phyloP scores from a whole-genome alignment of 768 basidiomycete species.

The Trametes punicea region DNA sequence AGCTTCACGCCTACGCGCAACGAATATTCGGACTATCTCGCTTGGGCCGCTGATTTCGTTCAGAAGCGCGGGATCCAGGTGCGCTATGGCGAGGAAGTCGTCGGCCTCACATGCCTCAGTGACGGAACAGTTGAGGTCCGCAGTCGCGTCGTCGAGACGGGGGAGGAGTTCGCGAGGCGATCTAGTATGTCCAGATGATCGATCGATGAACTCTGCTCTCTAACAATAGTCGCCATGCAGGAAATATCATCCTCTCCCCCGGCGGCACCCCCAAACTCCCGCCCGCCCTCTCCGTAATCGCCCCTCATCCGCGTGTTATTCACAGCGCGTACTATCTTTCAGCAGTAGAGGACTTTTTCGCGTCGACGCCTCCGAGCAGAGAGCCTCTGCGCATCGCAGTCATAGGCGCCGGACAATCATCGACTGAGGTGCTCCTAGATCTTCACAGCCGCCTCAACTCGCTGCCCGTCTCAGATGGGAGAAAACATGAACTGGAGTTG shows the following conservation, averaged over 20 bases:
- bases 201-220: neutral
- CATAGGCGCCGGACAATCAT: conserved; percentile 47
- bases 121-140: conserved; percentile 38
- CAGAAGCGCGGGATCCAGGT: conserved; percentile 42
- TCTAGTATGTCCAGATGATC: conserved; percentile 35
- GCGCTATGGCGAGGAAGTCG: conserved; percentile 45
- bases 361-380: conserved; percentile 24
- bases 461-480: conserved; percentile 26
- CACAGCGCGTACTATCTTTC: conserved; percentile 45
- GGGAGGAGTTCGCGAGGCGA: conserved; percentile 32
- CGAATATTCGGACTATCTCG: conserved; percentile 53
- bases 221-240: conserved; percentile 23
- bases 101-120: conserved; percentile 34
- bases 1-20: conserved; percentile 49
- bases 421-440: conserved; percentile 45
- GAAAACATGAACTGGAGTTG: conserved; percentile 44
- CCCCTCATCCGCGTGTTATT: conserved; percentile 36
- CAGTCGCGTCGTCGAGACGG: conserved; percentile 35
- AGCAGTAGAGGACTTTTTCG: conserved; percentile 36
- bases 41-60: conserved; percentile 48
- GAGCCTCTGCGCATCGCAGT: conserved; percentile 41
- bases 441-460: conserved; percentile 37
- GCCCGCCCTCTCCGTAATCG: conserved; percentile 30
- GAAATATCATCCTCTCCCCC: conserved; percentile 49
- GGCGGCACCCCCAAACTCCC: conserved; percentile 48